Evolutionary conservation across 768 basidiomycete species (phyloP).

Genomic region (Boletus sp.): DNA sequence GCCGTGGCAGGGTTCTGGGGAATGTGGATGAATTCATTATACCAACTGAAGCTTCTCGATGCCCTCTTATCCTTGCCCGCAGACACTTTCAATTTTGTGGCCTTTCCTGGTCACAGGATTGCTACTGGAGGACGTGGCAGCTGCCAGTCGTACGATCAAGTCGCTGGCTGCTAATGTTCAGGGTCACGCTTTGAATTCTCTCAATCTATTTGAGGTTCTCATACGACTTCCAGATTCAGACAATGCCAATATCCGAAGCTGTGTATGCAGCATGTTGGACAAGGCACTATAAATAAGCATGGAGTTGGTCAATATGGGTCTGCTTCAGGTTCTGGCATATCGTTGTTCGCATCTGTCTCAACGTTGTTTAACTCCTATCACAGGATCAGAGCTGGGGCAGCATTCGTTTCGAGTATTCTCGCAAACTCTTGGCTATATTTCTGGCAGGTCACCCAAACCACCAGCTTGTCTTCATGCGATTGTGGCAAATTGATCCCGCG

Average conservation of each 20-base stretch:
- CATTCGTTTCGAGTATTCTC: constrained; percentile 82
- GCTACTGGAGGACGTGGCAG: constrained; percentile 87
- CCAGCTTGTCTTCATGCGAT: constrained; percentile 94
- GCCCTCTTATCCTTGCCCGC: constrained; percentile 84
- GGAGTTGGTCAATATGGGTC: constrained; percentile 90
- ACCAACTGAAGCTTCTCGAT: constrained; percentile 85
- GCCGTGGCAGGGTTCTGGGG: constrained; percentile 86
- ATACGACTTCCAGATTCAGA: constrained; percentile 78
- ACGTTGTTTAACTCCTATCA: background rate
- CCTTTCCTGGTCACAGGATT: constrained; percentile 77
- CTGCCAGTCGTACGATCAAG: constrained; percentile 89
- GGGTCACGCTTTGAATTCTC: constrained; percentile 90
- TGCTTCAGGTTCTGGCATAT: constrained; percentile 87
- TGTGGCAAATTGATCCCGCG: constrained; percentile 87
- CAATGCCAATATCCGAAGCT: constrained; percentile 63
- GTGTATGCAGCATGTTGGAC: constrained; percentile 89
- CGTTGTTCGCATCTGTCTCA: background rate
- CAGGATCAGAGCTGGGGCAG: constrained; percentile 85
- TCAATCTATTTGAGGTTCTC: constrained; percentile 86
- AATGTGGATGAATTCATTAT: constrained; percentile 79
- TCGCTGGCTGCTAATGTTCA: constrained; percentile 88
- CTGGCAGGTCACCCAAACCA: constrained; percentile 91
- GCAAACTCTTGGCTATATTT: constrained; percentile 85
- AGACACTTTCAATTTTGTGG: constrained; percentile 91
- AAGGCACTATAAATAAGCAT: constrained; percentile 92